Base-by-base conservation (phyloP, 768 basidiomycete genomes). In the Pleurotus pulmonarius region DNA sequence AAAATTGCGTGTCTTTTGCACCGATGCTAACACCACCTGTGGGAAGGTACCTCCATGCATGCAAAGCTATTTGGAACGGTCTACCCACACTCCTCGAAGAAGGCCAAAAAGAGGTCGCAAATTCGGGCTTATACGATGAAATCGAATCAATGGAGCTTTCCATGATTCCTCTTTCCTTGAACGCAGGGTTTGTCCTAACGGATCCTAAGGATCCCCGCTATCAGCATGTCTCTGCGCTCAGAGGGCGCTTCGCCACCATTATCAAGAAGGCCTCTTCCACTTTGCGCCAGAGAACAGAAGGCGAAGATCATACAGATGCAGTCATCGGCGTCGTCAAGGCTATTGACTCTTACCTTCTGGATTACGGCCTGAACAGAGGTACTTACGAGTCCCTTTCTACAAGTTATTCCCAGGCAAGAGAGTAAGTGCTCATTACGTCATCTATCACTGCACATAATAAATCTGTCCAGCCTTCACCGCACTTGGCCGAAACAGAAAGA, bases 281-380 rank as follows among this genome's bases (percentile, higher is more conserved):
- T 13, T 72, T 94, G 39, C 82, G 83, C 38, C 78, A 81, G 62
- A 78, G 81, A 43, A 80, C 76, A 11, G 81, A 80, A 44, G 83
- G 81, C 34, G 91, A 92, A 68, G 90, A 93, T 65, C 89, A 92
- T 59, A 88, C 92, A 44, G 95, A 98, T 67, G 88, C 91, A 4
- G 83, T 96, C 29, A 79, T 91, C 34, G 76, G 76, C 38, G 81
- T 92, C 15, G 80, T 85, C 20, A 84, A 83, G 46, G 86, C 85
- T 3, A 86, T 92, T 44, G 91, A 92, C 60, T 82, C 85, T 2
- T 90, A 83, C 64, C 73, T 93, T 63, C 74, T 92, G 46, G 83
- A 83, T 49, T 90, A 90, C 69, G 89, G 81, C 12, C 73, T 88
- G 66, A 81, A 72, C 46, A 72, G 83, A 63, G 70, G 70, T 51